phyloP scores from a whole-genome alignment of 176 grass and related monocot species.

The Eragrostis nindensis region DNA sequence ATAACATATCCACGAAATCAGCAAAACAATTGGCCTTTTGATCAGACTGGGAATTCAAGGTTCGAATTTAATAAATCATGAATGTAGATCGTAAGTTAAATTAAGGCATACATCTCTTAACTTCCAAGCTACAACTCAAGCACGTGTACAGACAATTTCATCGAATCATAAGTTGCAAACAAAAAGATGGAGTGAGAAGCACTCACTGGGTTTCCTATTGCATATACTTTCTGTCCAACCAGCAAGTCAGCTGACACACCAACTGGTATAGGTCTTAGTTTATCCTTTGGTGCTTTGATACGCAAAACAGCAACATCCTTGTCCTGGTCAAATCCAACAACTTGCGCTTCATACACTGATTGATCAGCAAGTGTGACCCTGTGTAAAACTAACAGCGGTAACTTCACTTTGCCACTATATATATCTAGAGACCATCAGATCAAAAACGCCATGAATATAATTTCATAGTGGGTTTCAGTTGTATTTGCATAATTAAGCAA shows the following conservation, averaged over 20 bases:
- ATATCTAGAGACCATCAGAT: background rate
- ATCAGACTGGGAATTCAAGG: background rate
- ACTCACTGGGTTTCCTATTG: conserved; percentile 98
- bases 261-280: conserved; percentile 91
- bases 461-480: background rate
- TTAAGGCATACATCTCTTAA: background rate
- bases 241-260: conserved; percentile 88
- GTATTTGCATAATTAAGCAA: background rate
- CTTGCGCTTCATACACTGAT: conserved; percentile 78
- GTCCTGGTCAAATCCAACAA: conserved; percentile 97
- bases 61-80: conserved; percentile 1
- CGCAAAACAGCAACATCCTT: conserved; percentile 97
- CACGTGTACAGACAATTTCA: background rate
- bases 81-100: background rate
- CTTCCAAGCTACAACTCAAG: background rate
- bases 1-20: conserved; percentile 9
- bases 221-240: conserved; percentile 98
- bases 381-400: conserved; percentile 58
- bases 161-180: background rate
- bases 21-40: background rate
- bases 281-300: conserved; percentile 87
- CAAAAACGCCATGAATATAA: background rate
- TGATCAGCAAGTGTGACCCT: conserved; percentile 97
- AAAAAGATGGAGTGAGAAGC: conserved; percentile 14
- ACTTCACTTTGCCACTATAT: conserved; percentile 48